These are phyloP conservation scores for Thuja plicata DNA, from an alignment of 83 land plant species.

Conservation along the genomic window DNA sequence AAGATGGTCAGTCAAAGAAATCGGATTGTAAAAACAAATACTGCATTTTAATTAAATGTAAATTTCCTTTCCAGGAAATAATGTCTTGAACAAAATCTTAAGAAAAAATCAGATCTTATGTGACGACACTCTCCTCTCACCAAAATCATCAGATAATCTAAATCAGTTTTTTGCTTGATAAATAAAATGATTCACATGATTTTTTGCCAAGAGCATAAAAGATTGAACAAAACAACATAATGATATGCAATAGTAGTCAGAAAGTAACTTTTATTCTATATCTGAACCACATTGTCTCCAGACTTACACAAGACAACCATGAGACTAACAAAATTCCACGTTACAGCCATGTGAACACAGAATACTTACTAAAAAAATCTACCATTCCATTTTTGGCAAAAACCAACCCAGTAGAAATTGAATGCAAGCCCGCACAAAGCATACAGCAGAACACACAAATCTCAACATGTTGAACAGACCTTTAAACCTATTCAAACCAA, in stretches of 20 bases:
- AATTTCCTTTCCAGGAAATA: not conserved
- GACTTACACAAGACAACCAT: not conserved
- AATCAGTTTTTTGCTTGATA: not conserved
- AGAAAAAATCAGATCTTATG: not conserved
- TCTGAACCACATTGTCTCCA: not conserved
- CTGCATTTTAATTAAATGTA: not conserved
- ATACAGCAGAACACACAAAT: not conserved
- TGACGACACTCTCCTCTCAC: not conserved
- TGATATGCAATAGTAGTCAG: not conserved
- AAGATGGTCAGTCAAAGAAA: not conserved
- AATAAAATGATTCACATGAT: not conserved
- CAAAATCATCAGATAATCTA: not conserved
- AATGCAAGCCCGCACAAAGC: slow-evolving; percentile 3
- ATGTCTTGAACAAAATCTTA: not conserved
- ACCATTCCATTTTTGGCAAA: not conserved
- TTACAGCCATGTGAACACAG: not conserved
- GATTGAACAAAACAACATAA: not conserved
- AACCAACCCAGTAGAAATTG: not conserved
- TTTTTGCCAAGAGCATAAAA: not conserved
- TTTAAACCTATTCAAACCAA: not conserved
- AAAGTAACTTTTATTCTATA: not conserved
- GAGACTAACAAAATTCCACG: not conserved
- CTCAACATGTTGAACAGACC: slow-evolving; percentile 6
- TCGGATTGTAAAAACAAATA: not conserved
- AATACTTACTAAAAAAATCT: not conserved